Evolutionary conservation across 148 eudicot genomes (phyloP), one percentile per base, ranked within the genome.

Genomic region (Diospyros lotus): DNA sequence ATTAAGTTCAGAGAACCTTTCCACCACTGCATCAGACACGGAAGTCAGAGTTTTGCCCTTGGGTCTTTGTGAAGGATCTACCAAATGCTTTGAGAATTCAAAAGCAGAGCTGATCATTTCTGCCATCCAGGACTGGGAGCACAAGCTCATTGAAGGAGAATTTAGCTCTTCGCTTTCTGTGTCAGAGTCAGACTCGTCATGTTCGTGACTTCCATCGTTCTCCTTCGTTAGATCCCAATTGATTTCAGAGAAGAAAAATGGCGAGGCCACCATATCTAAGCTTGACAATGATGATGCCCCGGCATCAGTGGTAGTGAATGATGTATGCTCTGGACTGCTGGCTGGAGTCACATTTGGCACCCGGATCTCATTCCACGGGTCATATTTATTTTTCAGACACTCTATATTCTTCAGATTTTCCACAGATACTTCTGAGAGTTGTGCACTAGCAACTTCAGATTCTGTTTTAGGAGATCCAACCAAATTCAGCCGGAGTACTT

Each of bases 271-370:
- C 4, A 73, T 70, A 44, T 87, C 92, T 73, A 79, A 55, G 82
- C 89, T 88, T 65, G 92, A 86, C 56, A 88, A 62, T 7, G 95
- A 88, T 13, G 90, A 83, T 72, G 86, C 81, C 75, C 91, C 87
- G 42, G 12, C 83, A 72, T 82, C 86, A 68, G 90, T 89, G 62
- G 77, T 72, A 41, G 87, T 78, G 66, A 83, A 89, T 52, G 87
- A 84, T 60, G 85, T 73, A 11, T 81, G 90, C 60, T 84, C 95
- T 18, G 95, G 92, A 77, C 88, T 90, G 78, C 92, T 83, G 18
- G 71, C 85, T 43, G 95, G 95, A 62, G 97, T 92, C 55, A 90
- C 92, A 80, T 89, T 89, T 73, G 97, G 97, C 42, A 85, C 97
- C 67, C 80, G 78, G 52, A 73, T 82, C 59, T 64, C 55, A 77